phyloP scores from a whole-genome alignment of 2,329 filamentous ascomycete species.

The Curvularia hawaiiensis region DNA sequence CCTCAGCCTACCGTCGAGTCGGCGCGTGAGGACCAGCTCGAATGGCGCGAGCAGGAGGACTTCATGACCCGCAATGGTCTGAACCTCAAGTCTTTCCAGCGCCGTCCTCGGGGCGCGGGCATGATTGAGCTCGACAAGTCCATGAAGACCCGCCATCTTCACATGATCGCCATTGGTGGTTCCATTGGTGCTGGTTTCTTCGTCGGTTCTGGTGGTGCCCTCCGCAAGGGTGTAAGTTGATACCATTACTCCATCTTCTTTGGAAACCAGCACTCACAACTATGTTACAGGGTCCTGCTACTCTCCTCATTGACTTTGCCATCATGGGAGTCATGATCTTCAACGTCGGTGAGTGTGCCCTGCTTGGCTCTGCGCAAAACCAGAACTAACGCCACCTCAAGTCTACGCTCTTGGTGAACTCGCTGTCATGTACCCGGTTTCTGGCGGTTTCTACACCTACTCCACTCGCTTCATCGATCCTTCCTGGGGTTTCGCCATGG shows the following conservation, averaged over 20 bases:
- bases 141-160: constrained; percentile 63
- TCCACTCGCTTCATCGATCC: constrained; percentile 56
- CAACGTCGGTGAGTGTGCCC: constrained; percentile 43
- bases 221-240: constrained; percentile 56
- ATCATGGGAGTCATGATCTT: constrained; percentile 48
- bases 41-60: constrained; percentile 41
- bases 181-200: constrained; percentile 69
- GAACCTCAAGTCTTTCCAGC: constrained; percentile 43
- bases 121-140: constrained; percentile 43
- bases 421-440: constrained; percentile 64
- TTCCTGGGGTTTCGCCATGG: constrained; percentile 50
- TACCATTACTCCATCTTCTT: too few relatives aligned
- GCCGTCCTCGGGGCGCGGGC: constrained; percentile 33
- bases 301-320: constrained; percentile 48
- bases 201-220: constrained; percentile 62
- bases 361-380: neutral
- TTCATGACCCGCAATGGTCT: constrained; percentile 46
- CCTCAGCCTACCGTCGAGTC: constrained; percentile 23
- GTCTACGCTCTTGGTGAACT: constrained; percentile 59
- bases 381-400: constrained; percentile 50
- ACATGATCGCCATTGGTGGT: constrained; percentile 68
- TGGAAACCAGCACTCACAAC: constrained; percentile 8
- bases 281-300: constrained; percentile 35
- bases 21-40: constrained; percentile 12
- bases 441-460: constrained; percentile 58